Conservation (phyloP, 257 asterid species). For the Nicotiana benthamiana region DNA sequence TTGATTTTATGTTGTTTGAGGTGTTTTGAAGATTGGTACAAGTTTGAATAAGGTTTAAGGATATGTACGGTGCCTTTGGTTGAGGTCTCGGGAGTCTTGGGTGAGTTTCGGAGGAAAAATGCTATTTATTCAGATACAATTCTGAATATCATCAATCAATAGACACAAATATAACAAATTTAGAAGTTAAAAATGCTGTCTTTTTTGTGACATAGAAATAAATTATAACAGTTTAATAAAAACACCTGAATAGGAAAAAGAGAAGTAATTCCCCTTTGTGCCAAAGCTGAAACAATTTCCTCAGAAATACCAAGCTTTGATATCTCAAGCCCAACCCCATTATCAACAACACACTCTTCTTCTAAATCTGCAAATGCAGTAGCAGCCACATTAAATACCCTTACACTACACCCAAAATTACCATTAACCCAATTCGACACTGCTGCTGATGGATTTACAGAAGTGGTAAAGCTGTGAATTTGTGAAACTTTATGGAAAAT, state of each 20-base stretch:
- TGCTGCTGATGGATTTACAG: neutral
- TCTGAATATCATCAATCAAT: no score
- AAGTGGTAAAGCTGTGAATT: constrained; percentile 16
- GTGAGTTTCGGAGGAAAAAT: no score
- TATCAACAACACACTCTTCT: constrained; percentile 21
- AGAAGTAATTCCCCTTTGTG: constrained; percentile 54
- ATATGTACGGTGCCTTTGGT: no score
- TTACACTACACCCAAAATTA: constrained; percentile 5
- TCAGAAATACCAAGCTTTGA: constrained; percentile 69
- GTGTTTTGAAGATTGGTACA: no score
- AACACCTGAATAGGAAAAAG: constrained; percentile 94
- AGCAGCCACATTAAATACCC: constrained; percentile 47
- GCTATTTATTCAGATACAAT: neutral
- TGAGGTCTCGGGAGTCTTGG: no score
- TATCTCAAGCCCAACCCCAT: constrained; percentile 80
- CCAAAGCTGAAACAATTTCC: constrained; percentile 56
- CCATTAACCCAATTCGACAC: neutral
- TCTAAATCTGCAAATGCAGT: constrained; percentile 54
- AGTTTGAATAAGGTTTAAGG: no score
- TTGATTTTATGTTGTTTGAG: no score
- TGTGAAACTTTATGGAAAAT: constrained; percentile 18
- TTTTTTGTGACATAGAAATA: neutral
- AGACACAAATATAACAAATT: neutral
- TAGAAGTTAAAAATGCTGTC: neutral
- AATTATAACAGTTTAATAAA: neutral